A percentile compares a stretch with the other conserved stretches of the same genome.
Conservation (phyloP, 2,329 filamentous ascomycete genomes). For the Samsoniella hepiali region DNA sequence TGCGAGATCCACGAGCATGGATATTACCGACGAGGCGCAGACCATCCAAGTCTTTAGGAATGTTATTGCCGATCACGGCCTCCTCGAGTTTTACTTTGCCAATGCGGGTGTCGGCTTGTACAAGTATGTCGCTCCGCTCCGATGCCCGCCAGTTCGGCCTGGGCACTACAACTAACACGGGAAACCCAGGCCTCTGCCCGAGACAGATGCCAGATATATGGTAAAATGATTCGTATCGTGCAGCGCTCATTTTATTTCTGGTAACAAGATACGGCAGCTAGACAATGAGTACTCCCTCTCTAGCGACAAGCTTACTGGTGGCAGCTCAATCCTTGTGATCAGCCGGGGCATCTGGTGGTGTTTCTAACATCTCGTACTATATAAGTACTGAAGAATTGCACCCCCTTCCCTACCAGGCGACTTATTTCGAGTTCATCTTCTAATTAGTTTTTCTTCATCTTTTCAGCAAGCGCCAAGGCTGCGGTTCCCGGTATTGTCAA, state of each 20-base stretch:
- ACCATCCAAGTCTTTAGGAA: constrained; percentile 5
- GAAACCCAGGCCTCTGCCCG: not conserved
- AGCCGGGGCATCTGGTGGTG: constrained; percentile 17
- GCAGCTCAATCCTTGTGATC: constrained; percentile 16
- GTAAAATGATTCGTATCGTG: constrained; percentile 19
- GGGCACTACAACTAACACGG: not conserved
- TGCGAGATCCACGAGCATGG: constrained; percentile 5
- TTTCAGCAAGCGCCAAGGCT: not conserved
- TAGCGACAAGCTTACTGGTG: constrained; percentile 18
- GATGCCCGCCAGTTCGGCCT: too few relatives aligned
- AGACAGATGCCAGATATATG: not conserved
- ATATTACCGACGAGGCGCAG: constrained; percentile 16
- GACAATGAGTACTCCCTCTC: constrained; percentile 20
- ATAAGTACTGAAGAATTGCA: not conserved
- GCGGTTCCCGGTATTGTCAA: not conserved
- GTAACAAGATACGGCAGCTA: constrained; percentile 23
- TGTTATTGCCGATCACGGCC: constrained; percentile 14
- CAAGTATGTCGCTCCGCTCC: constrained; percentile 9
- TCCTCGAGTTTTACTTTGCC: constrained; percentile 25
- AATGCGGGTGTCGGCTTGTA: constrained; percentile 22
- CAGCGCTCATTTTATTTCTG: constrained; percentile 21
- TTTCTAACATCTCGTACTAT: constrained; percentile 20
- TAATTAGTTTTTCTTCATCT: too few relatives aligned
- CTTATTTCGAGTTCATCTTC: too few relatives aligned
- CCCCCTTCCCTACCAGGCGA: not conserved